Evolutionary conservation across 106 monocot species (phyloP).

Genomic region (Apostasia ramifera): DNA sequence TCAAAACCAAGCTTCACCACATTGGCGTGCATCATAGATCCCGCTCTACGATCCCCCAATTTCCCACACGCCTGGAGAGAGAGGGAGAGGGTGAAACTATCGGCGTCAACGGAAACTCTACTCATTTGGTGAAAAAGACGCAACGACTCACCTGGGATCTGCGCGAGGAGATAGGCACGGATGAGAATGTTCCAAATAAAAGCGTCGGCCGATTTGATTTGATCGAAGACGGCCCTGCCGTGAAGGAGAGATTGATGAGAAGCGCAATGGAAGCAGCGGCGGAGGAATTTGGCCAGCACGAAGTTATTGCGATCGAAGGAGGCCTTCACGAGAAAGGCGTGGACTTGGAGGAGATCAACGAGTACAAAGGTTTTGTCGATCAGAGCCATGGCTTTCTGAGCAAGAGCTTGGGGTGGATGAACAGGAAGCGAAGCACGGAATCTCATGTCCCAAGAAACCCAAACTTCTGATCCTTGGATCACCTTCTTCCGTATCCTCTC

Average conservation of each 20-base stretch:
- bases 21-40: constrained; percentile 21
- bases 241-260: background rate
- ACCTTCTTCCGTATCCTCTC: too few species aligned
- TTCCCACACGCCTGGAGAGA: constrained; percentile 39
- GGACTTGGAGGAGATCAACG: constrained; percentile 1
- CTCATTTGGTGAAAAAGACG: constrained; percentile 16
- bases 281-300: constrained; percentile 5
- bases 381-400: background rate
- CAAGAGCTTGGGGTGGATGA: too few species aligned
- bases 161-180: constrained; percentile 18
- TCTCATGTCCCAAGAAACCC: too few species aligned
- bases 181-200: constrained; percentile 37
- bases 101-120: constrained; percentile 8
- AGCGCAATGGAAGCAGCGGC: constrained; percentile 2
- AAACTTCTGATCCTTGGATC: too few species aligned
- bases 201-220: constrained; percentile 10
- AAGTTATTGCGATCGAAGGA: constrained; percentile 3
- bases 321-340: constrained; percentile 10
- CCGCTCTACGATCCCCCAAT: background rate
- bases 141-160: constrained; percentile 12
- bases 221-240: constrained; percentile 29
- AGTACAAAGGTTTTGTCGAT: background rate
- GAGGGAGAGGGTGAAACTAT: constrained; percentile 40
- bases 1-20: constrained; percentile 25
- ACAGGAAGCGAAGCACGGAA: too few species aligned